phyloP scores from a whole-genome alignment of 2,329 filamentous ascomycete genomes.

The Xylaria sp. region DNA sequence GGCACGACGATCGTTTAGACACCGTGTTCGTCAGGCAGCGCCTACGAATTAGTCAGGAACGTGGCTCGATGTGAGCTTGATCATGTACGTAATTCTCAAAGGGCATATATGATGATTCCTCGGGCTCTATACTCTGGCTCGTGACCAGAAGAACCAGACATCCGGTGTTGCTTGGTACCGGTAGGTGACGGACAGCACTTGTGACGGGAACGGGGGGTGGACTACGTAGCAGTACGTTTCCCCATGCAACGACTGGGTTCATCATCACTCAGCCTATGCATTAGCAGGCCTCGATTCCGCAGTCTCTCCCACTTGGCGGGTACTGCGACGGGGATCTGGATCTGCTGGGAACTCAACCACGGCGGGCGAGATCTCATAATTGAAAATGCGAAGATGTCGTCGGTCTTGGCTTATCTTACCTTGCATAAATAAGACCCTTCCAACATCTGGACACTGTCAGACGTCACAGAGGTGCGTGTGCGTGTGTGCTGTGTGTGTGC shows the following conservation, averaged over 20 bases:
- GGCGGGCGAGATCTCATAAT: slow-evolving; percentile 28
- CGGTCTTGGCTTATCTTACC: slow-evolving; percentile 34
- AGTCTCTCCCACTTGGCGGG: slow-evolving; percentile 13
- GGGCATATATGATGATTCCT: slow-evolving; percentile 17
- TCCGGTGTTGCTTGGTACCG: slow-evolving; percentile 2
- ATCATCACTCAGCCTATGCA: slow-evolving; percentile 21
- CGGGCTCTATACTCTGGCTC: slow-evolving; percentile 12
- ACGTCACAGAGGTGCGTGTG: neutral
- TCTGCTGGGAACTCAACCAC: slow-evolving; percentile 25
- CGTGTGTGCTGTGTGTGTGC: too few relatives aligned
- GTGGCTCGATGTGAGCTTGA: slow-evolving; percentile 30
- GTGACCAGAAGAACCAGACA: slow-evolving; percentile 12
- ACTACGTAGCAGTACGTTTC: slow-evolving; percentile 1
- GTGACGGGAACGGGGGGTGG: slow-evolving; percentile 24
- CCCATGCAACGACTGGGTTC: slow-evolving; percentile 20
- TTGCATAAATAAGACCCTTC: slow-evolving; percentile 30
- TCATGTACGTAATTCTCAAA: slow-evolving; percentile 37
- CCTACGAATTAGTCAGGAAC: slow-evolving; percentile 25
- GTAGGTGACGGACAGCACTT: slow-evolving; percentile 13
- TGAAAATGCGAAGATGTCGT: slow-evolving; percentile 11
- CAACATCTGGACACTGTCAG: slow-evolving; percentile 17
- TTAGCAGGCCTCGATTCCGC: slow-evolving; percentile 15
- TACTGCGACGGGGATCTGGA: slow-evolving; percentile 27
- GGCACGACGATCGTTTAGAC: slow-evolving; percentile 10
- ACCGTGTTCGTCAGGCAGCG: slow-evolving; percentile 35